Conservation (phyloP, 2,329 filamentous ascomycete species). For the Pseudophaeomoniella oleicola region DNA sequence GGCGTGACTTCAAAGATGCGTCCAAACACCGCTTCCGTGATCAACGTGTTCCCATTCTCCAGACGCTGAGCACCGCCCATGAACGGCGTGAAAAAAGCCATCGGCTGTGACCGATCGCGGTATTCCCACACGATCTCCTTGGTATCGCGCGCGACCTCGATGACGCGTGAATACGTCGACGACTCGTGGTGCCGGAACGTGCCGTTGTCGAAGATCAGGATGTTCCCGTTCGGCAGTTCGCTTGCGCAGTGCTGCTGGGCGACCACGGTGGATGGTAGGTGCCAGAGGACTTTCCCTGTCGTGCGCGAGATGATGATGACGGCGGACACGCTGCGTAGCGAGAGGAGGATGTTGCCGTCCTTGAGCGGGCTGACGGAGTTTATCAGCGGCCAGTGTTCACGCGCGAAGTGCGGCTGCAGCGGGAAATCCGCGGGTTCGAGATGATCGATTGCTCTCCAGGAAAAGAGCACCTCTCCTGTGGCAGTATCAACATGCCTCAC, state of each 20-base stretch:
- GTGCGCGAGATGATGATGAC: constrained; percentile 27
- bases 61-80: constrained; percentile 32
- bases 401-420: constrained; percentile 24
- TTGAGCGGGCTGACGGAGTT: constrained; percentile 25
- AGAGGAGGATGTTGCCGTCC: constrained; percentile 29
- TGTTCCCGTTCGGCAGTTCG: constrained; percentile 25
- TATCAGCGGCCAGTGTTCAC: constrained; percentile 31
- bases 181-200: constrained; percentile 25
- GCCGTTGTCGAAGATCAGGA: constrained; percentile 33
- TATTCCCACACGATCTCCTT: constrained; percentile 32
- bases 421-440: constrained; percentile 23
- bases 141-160: constrained; percentile 22
- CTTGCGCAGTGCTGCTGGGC: constrained; percentile 31
- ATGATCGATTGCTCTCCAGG: constrained; percentile 28
- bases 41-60: constrained; percentile 25
- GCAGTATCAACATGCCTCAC: constrained; percentile 27
- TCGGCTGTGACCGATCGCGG: constrained; percentile 20
- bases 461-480: constrained; percentile 24
- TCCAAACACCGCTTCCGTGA: constrained; percentile 29
- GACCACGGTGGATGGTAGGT: constrained; percentile 23
- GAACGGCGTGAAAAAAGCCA: constrained; percentile 31
- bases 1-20: constrained; percentile 29
- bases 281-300: constrained; percentile 28
- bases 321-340: constrained; percentile 25
- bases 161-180: constrained; percentile 27